A percentile compares a stretch with the other conserved stretches of the same genome.
Evolutionary conservation across 495 filamentous ascomycete genomes (phyloP).

Genomic region (Hypoxylon lienhwacheense): DNA sequence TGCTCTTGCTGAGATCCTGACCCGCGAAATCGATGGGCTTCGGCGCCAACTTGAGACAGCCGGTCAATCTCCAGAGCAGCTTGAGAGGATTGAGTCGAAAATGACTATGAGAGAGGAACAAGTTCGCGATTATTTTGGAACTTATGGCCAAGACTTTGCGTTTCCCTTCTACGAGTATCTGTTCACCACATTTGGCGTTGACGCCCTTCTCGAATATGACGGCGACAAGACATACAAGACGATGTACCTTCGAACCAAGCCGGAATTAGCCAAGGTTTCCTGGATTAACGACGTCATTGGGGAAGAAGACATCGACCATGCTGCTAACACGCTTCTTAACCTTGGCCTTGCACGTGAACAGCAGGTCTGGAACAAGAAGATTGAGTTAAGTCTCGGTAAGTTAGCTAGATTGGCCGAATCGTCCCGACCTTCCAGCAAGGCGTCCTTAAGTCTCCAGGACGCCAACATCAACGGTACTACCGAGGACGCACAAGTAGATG

Average conservation of each 20-base stretch:
- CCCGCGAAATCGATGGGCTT: slow-evolving; percentile 43
- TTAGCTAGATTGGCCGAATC: slow-evolving; percentile 69
- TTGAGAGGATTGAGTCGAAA: slow-evolving; percentile 34
- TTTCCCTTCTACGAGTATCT: slow-evolving; percentile 76
- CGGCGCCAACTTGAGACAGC: slow-evolving; percentile 30
- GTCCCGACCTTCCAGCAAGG: slow-evolving; percentile 41
- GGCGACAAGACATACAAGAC: slow-evolving; percentile 69
- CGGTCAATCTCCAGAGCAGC: slow-evolving; percentile 25
- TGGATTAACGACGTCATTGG: slow-evolving; percentile 91
- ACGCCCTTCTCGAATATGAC: slow-evolving; percentile 67
- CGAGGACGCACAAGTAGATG: slow-evolving; percentile 43
- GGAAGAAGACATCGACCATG: slow-evolving; percentile 70
- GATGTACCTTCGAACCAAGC: slow-evolving; percentile 68
- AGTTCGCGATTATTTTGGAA: slow-evolving; percentile 65
- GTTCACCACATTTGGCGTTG: slow-evolving; percentile 64
- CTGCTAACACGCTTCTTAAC: slow-evolving; percentile 65
- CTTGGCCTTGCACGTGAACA: slow-evolving; percentile 67
- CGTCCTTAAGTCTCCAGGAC: slow-evolving; percentile 33
- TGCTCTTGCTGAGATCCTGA: slow-evolving; percentile 64
- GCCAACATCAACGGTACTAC: slow-evolving; percentile 29
- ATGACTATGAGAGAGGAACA: slow-evolving; percentile 42
- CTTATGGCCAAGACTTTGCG: slow-evolving; percentile 76
- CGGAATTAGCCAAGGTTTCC: slow-evolving; percentile 70
- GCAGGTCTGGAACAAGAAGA: slow-evolving; percentile 85
- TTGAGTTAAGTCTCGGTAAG: slow-evolving; percentile 86